A percentile compares a stretch with the other conserved stretches of the same genome.
phyloP scores from a whole-genome alignment of 176 grass and related monocot genomes.

The Areca catechu region DNA sequence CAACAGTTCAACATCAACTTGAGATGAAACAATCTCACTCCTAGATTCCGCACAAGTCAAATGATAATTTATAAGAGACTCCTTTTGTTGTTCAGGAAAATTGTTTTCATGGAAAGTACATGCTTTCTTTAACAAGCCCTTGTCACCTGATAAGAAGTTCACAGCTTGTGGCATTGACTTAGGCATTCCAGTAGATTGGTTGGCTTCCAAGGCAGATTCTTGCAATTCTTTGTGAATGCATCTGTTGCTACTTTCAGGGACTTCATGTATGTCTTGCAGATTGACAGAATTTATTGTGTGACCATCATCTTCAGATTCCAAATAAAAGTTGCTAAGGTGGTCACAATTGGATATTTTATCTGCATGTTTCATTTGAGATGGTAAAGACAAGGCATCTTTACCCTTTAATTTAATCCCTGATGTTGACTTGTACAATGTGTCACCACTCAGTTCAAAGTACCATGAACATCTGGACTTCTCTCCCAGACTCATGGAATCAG shows the following conservation, averaged over 20 bases:
- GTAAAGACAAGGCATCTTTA: conserved; percentile 1
- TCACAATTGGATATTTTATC: conserved; percentile 6
- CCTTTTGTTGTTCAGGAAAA: background rate
- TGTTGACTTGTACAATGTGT: background rate
- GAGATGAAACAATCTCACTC: background rate
- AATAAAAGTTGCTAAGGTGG: conserved; percentile 3
- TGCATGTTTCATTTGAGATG: conserved; percentile 3
- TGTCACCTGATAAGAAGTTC: background rate
- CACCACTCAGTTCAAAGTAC: background rate
- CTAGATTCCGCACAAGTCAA: background rate
- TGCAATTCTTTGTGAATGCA: background rate
- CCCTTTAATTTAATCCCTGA: background rate
- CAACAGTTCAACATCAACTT: conserved; percentile 13
- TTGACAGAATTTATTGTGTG: background rate
- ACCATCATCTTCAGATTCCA: conserved; percentile 5
- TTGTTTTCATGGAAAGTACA: background rate
- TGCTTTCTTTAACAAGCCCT: background rate
- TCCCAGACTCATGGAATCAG: background rate
- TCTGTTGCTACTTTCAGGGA: conserved; percentile 11
- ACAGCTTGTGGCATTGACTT: background rate
- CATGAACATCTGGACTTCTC: conserved; percentile 1
- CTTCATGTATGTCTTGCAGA: conserved; percentile 13
- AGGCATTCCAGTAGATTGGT: background rate
- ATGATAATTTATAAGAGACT: background rate
- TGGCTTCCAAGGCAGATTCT: conserved; percentile 7